phyloP scores from a whole-genome alignment of 768 basidiomycete genomes.

The Lactarius tabidus region DNA sequence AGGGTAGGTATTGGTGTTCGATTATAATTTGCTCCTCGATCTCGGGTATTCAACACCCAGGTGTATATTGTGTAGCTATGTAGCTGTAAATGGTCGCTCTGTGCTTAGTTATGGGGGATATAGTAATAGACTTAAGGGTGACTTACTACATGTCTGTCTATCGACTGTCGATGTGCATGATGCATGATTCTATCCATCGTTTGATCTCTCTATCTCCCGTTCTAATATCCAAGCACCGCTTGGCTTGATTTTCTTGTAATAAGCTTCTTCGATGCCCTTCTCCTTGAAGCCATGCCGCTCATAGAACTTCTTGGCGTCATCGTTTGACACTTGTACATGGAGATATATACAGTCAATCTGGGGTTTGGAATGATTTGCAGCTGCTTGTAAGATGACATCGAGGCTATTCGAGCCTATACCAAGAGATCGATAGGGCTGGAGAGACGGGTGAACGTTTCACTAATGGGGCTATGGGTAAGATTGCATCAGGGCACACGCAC shows the following conservation, averaged over 20 bases:
- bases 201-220: conserved; percentile 46
- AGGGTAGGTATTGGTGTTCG: conserved; percentile 10
- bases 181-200: background rate
- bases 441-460: background rate
- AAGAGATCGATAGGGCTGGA: conserved; percentile 80
- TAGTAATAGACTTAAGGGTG: conserved; percentile 12
- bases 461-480: background rate
- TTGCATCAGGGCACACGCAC: conserved; percentile 42
- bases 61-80: conserved; percentile 23
- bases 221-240: conserved; percentile 87
- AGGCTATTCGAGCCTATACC: conserved; percentile 71
- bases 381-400: conserved; percentile 61
- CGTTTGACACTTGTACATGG: conserved; percentile 85
- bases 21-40: conserved; percentile 22
- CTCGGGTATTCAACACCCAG: conserved; percentile 16
- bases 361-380: conserved; percentile 52
- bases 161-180: background rate
- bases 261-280: conserved; percentile 59
- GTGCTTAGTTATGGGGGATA: conserved; percentile 14
- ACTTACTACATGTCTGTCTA: conserved; percentile 9
- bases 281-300: conserved; percentile 78
- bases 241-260: conserved; percentile 88
- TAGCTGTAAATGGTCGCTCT: conserved; percentile 15
- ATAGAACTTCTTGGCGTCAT: conserved; percentile 74
- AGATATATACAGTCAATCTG: conserved; percentile 70